phyloP scores from a whole-genome alignment of 2,329 filamentous ascomycete genomes.

The Aspergillus sp. region DNA sequence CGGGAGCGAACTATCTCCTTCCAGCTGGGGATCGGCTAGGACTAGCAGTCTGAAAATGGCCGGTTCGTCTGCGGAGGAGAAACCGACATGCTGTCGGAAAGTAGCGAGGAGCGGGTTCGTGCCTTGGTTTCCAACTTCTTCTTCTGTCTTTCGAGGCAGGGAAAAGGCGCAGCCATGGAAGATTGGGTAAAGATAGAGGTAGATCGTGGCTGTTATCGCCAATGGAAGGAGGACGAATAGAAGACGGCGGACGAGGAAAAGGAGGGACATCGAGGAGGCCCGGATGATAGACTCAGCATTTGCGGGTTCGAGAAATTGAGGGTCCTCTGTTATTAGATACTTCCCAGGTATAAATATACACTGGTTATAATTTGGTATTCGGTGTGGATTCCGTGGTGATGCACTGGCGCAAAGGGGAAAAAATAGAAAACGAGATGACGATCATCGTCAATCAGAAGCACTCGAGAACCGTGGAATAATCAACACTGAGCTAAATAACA shows the following conservation, averaged over 20 bases:
- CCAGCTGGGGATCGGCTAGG: slow-evolving; percentile 85
- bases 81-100: slow-evolving; percentile 30
- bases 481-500: neutral
- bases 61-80: slow-evolving; percentile 12
- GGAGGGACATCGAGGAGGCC: slow-evolving; percentile 43
- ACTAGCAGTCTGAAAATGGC: slow-evolving; percentile 83
- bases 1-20: slow-evolving; percentile 81
- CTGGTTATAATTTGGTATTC: neutral
- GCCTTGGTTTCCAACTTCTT: slow-evolving; percentile 3
- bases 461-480: neutral
- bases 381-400: neutral
- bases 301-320: slow-evolving; percentile 3
- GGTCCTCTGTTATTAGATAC: neutral
- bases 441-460: neutral
- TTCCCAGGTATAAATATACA: neutral
- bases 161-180: slow-evolving; percentile 79
- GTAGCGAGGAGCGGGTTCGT: slow-evolving; percentile 26
- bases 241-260: slow-evolving; percentile 39
- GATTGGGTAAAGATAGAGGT: slow-evolving; percentile 81
- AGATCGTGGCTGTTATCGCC: slow-evolving; percentile 62
- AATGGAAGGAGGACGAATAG: slow-evolving; percentile 54
- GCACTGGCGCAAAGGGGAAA: neutral
- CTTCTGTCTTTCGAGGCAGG: slow-evolving; percentile 23
- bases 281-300: neutral
- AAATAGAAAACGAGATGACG: slow-evolving; percentile 2